A percentile compares a stretch with the other conserved stretches of the same genome.
Evolutionary conservation across 2,329 filamentous ascomycete genomes (phyloP).

Genomic region (Scytalidium lignicola): DNA sequence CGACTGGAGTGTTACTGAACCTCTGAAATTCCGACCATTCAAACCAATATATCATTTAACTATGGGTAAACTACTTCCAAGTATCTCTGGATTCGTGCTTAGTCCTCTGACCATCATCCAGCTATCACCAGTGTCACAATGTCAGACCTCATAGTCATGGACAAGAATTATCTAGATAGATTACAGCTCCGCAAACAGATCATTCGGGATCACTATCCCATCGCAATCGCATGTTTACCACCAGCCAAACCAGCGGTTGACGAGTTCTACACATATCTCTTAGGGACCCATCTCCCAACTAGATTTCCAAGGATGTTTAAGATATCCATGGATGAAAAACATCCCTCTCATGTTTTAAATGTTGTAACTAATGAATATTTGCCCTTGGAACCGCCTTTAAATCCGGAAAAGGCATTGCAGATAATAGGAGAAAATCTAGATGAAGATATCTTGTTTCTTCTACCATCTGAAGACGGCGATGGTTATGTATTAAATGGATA

Average conservation of each 20-base stretch:
- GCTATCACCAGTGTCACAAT: slow-evolving; percentile 46
- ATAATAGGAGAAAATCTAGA: slow-evolving; percentile 49
- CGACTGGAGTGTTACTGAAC: slow-evolving; percentile 44
- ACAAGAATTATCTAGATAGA: slow-evolving; percentile 51
- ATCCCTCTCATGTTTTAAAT: slow-evolving; percentile 37
- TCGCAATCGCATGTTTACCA: slow-evolving; percentile 33
- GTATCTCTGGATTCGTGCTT: too few relatives aligned
- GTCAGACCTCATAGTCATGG: slow-evolving; percentile 52
- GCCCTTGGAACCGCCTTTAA: slow-evolving; percentile 29
- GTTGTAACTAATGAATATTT: slow-evolving; percentile 37
- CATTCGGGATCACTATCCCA: slow-evolving; percentile 37
- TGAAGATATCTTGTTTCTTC: slow-evolving; percentile 54
- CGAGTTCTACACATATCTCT: slow-evolving; percentile 53
- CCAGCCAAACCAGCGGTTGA: slow-evolving; percentile 39
- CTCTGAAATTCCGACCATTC: slow-evolving; percentile 50
- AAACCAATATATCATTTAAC: slow-evolving; percentile 58
- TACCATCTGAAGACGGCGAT: slow-evolving; percentile 34
- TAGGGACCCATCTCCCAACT: slow-evolving; percentile 47
- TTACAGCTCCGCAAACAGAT: slow-evolving; percentile 43
- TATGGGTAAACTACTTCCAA: slow-evolving; percentile 44
- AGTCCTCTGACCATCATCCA: slow-evolving; percentile 19
- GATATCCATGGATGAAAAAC: slow-evolving; percentile 24
- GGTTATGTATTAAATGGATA: slow-evolving; percentile 52
- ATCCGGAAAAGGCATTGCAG: slow-evolving; percentile 36
- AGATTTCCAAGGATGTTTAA: slow-evolving; percentile 51